Evolutionary conservation across 805 yeast species (phyloP).

Genomic region (Cyberlindnera amylophila): DNA sequence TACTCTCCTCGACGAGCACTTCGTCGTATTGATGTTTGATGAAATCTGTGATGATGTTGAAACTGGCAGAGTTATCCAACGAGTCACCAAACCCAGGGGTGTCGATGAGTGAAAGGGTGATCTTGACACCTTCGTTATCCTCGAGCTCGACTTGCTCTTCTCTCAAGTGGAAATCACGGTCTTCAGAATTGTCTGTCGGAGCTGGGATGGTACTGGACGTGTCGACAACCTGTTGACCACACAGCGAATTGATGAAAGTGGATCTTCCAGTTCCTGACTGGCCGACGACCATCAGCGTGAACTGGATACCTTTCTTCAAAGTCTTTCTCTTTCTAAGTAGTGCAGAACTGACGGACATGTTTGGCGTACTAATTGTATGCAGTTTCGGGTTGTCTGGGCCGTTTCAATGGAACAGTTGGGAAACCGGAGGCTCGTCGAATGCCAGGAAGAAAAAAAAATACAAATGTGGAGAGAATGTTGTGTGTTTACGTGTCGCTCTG

Average conservation of each 20-base stretch:
- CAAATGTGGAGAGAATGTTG: neutral
- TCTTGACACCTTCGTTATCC: slow-evolving; percentile 82
- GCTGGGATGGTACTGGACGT: slow-evolving; percentile 55
- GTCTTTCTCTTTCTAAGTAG: slow-evolving; percentile 72
- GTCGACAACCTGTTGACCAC: slow-evolving; percentile 84
- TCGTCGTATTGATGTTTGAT: slow-evolving; percentile 82
- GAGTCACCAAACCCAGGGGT: slow-evolving; percentile 83
- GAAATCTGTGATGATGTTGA: slow-evolving; percentile 70
- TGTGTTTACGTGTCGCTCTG: neutral
- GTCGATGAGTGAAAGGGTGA: slow-evolving; percentile 70
- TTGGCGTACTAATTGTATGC: neutral
- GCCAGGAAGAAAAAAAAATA: too few species aligned
- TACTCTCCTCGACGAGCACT: slow-evolving; percentile 72
- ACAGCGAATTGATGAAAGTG: slow-evolving; percentile 86
- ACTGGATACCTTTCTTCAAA: slow-evolving; percentile 78
- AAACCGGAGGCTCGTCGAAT: too few species aligned
- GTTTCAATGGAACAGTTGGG: neutral
- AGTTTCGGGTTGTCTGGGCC: neutral
- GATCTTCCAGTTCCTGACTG: slow-evolving; percentile 86
- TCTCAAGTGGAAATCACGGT: slow-evolving; percentile 57
- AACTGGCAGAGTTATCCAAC: slow-evolving; percentile 62
- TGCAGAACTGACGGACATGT: slow-evolving; percentile 49
- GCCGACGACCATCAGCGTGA: slow-evolving; percentile 84
- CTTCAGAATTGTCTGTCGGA: slow-evolving; percentile 48
- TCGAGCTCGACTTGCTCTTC: slow-evolving; percentile 82